These are phyloP conservation scores for Colletotrichum falcatum DNA, from an alignment of 2,329 filamentous ascomycete genomes.

Conservation along the genomic window DNA sequence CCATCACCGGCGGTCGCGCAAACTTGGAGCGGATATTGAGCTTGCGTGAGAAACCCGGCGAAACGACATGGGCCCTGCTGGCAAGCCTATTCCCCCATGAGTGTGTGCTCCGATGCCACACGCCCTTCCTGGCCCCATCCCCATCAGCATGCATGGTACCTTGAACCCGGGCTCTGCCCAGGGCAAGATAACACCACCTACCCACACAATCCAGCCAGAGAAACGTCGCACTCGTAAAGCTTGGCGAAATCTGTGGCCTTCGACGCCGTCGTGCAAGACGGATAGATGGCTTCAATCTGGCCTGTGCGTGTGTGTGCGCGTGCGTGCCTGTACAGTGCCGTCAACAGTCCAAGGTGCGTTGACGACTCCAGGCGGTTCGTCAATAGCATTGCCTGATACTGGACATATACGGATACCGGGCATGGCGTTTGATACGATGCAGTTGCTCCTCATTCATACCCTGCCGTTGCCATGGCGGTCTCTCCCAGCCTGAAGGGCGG, in stretches of 20 bases:
- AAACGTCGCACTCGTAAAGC: conserved; percentile 26
- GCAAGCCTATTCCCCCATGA: conserved; percentile 21
- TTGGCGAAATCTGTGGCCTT: conserved; percentile 27
- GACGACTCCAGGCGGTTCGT: conserved; percentile 2
- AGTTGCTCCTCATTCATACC: background rate
- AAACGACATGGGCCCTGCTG: conserved; percentile 17
- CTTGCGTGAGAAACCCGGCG: background rate
- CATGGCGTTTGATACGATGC: background rate
- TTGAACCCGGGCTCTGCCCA: conserved; percentile 11
- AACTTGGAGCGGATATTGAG: conserved; percentile 29
- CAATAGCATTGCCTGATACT: background rate
- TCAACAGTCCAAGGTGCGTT: background rate
- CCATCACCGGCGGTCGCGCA: conserved; percentile 21
- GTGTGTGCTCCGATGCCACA: conserved; percentile 38
- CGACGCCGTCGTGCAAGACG: conserved; percentile 18
- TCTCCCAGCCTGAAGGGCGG: conserved; percentile 3
- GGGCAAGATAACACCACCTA: too few relatives aligned
- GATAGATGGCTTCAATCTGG: background rate
- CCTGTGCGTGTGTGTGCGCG: background rate
- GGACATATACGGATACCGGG: background rate
- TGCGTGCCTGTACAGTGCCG: too few relatives aligned
- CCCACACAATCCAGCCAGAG: conserved; percentile 7
- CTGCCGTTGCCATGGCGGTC: background rate
- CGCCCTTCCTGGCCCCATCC: conserved; percentile 25
- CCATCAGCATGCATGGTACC: conserved; percentile 31